Conservation (phyloP, 768 basidiomycete species). For the Trametes villosa region DNA sequence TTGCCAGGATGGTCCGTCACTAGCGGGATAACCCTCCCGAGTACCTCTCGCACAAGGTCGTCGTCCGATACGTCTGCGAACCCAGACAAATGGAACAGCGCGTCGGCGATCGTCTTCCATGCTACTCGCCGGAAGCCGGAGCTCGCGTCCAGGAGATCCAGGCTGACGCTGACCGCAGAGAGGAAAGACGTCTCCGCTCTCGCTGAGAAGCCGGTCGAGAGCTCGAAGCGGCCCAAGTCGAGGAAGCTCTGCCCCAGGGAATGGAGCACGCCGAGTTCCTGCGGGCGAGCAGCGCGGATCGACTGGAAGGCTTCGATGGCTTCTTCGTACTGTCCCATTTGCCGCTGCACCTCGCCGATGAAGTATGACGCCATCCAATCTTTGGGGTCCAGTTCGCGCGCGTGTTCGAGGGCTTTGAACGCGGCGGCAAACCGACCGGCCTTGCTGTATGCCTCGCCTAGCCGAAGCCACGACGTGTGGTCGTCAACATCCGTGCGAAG, state of each 20-base stretch:
- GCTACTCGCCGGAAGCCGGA: slow-evolving; percentile 69
- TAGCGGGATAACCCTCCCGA: slow-evolving; percentile 42
- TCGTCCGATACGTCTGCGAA: slow-evolving; percentile 54
- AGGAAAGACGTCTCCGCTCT: slow-evolving; percentile 78
- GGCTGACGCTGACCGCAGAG: slow-evolving; percentile 55
- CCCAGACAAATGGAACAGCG: slow-evolving; percentile 65
- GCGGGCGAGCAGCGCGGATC: slow-evolving; percentile 58
- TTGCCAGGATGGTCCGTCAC: slow-evolving; percentile 46
- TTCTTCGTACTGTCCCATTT: slow-evolving; percentile 74
- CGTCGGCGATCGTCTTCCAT: slow-evolving; percentile 88
- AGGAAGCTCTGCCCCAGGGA: slow-evolving; percentile 75
- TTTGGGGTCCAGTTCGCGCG: slow-evolving; percentile 69
- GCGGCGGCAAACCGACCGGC: slow-evolving; percentile 90
- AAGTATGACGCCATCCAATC: slow-evolving; percentile 88
- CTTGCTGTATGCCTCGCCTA: slow-evolving; percentile 90
- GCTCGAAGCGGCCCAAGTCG: slow-evolving; percentile 68
- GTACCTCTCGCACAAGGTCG: slow-evolving; percentile 37
- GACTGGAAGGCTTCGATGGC: slow-evolving; percentile 68
- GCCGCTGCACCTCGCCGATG: slow-evolving; percentile 82
- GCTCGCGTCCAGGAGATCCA: slow-evolving; percentile 53
- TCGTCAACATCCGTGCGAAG: slow-evolving; percentile 80
- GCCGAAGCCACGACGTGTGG: slow-evolving; percentile 81
- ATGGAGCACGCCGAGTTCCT: slow-evolving; percentile 73
- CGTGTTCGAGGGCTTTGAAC: slow-evolving; percentile 80
- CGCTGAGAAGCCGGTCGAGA: slow-evolving; percentile 68